Evolutionary conservation across 1,139 yeast genomes (phyloP).

Genomic region (Chernovozyma sophiae-reginae): DNA sequence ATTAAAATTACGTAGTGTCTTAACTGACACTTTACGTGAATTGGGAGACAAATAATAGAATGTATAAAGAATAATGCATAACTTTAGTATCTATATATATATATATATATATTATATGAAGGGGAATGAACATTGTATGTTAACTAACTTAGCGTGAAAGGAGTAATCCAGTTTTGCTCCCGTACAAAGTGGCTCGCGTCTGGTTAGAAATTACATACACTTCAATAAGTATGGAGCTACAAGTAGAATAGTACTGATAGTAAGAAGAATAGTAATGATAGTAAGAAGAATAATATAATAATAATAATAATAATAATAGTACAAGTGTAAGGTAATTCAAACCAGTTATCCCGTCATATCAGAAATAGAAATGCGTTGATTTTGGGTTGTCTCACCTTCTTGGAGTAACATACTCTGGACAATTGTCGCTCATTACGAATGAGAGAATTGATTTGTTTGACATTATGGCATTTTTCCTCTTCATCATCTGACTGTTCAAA

Average conservation of each 20-base stretch:
- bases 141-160: too few relatives aligned
- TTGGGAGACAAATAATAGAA: slow-evolving; percentile 22
- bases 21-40: slow-evolving; percentile 50
- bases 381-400: slow-evolving; percentile 18
- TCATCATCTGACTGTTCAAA: slow-evolving; percentile 24
- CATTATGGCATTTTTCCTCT: slow-evolving; percentile 17
- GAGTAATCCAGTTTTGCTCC: too few relatives aligned
- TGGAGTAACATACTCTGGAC: slow-evolving; percentile 30
- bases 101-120: too few relatives aligned
- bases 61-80: too few relatives aligned
- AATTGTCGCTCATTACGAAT: slow-evolving; percentile 14
- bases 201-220: too few relatives aligned
- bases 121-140: too few relatives aligned
- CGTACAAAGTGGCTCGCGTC: too few relatives aligned
- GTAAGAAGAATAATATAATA: not conserved
- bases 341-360: not conserved
- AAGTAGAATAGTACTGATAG: too few relatives aligned
- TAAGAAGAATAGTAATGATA: not conserved
- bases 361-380: slow-evolving; percentile 29
- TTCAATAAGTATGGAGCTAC: too few relatives aligned
- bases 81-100: too few relatives aligned
- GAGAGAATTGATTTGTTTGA: slow-evolving; percentile 23
- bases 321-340: not conserved
- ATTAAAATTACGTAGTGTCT: slow-evolving; percentile 65
- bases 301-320: not conserved